Base-by-base conservation (phyloP, 352 stramenopile species). In the Pythium aphanidermatum region DNA sequence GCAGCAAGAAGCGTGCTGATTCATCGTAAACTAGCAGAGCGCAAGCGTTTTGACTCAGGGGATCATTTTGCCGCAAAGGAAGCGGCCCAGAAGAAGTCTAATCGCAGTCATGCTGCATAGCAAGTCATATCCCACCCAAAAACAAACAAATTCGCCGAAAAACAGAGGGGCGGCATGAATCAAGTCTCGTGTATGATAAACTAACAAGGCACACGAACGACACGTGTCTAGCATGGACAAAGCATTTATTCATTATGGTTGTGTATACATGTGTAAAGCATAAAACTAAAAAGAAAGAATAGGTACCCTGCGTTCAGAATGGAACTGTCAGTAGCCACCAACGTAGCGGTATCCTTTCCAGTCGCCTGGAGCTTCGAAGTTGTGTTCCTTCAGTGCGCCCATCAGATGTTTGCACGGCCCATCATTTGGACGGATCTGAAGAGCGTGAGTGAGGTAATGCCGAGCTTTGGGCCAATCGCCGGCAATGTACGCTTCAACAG, bases 301-400 rank as follows among this genome's bases (percentile, higher is more conserved):
- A 24, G 21, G n/a, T n/a, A n/a, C n/a, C n/a, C n/a, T n/a, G n/a
- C n/a, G n/a, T n/a, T n/a, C n/a, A 16, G 24, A 29, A 29, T 41
- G 32, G 7, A 33, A 41, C 3, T 12, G 16, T 57, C 63, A 91
- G 35, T 91, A 91, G 2, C 78, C 78, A n/a, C 63, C 63, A n/a
- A 97, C 68, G 59, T 79, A 83, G 45, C 85, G 83, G 48, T 96
- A 96, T 49, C 85, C 89, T 37, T 89, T 83, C 93, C 93, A 98
- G 57, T 95, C 76, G 16, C 61, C 30, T n/a, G 92, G 92, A n/a
- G 92, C 79, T 36, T 84, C 68, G 20, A 83, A 90, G 48, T 92
- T 82, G 46, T 68, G 58, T 7, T 78, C 65, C 55, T 95, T 78
- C 46, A 98, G 95, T 46, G 86, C 96, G 19, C 48, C 60, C 63